Conservation (phyloP, 192 early-diverging fungal genomes). For the Coemansia sp. region DNA sequence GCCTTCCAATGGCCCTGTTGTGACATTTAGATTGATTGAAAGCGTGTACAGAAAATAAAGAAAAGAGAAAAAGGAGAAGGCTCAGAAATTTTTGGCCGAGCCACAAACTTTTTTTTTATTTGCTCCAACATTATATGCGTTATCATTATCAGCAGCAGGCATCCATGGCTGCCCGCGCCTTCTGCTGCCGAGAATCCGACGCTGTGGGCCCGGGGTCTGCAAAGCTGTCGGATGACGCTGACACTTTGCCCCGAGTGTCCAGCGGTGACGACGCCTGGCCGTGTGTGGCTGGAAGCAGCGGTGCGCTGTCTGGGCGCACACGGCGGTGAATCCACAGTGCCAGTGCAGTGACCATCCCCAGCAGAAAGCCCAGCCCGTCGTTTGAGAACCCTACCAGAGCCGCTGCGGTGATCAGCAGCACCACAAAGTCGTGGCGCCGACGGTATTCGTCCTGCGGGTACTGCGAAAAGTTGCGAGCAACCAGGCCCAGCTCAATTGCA, state of each 20-base stretch:
- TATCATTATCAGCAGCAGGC: too few relatives aligned
- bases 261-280: too few relatives aligned
- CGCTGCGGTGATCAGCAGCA: conserved; percentile 70
- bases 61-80: not conserved
- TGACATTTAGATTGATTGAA: conserved; percentile 28
- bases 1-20: conserved; percentile 50
- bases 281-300: not conserved
- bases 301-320: not conserved
- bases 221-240: too few relatives aligned
- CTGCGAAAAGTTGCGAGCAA: conserved; percentile 53
- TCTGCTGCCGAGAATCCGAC: too few relatives aligned
- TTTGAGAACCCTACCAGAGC: conserved; percentile 73
- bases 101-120: too few relatives aligned
- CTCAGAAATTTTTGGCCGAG: not conserved
- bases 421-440: conserved; percentile 58
- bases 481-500: conserved; percentile 69
- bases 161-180: too few relatives aligned
- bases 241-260: too few relatives aligned
- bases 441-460: conserved; percentile 32
- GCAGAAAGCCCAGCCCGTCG: conserved; percentile 78
- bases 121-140: too few relatives aligned
- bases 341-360: conserved; percentile 58
- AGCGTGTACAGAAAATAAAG: conserved; percentile 1
- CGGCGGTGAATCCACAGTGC: conserved; percentile 48
- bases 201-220: too few relatives aligned